These are phyloP conservation scores for Tetracladium maxilliforme DNA, from an alignment of 2,329 filamentous ascomycete genomes.

Conservation along the genomic window DNA sequence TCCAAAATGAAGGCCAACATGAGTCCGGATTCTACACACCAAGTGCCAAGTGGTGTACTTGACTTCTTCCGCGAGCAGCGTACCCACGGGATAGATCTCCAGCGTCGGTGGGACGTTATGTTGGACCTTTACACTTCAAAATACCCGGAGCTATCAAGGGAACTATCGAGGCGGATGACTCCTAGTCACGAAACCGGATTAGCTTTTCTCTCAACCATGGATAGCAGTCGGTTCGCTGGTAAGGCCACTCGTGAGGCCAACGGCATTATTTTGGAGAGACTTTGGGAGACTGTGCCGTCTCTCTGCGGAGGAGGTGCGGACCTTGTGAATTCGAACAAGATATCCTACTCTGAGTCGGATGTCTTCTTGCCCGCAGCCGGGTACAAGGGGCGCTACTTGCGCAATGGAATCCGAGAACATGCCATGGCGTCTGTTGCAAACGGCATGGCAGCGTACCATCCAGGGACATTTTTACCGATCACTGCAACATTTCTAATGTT, in stretches of 20 bases:
- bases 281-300: slow-evolving; percentile 8
- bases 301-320: slow-evolving; percentile 19
- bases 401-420: slow-evolving; percentile 27
- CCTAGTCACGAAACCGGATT: no score
- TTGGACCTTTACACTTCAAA: no score
- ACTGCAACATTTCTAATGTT: slow-evolving; percentile 32
- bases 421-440: slow-evolving; percentile 23
- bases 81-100: no score
- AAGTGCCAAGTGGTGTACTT: no score
- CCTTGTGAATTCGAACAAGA: slow-evolving; percentile 27
- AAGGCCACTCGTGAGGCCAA: slow-evolving; percentile 29
- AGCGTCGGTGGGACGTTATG: no score
- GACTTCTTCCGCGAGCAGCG: no score
- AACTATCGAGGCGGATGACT: no score
- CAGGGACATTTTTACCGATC: slow-evolving; percentile 23
- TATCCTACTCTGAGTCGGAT: slow-evolving; percentile 30
- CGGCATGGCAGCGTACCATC: slow-evolving; percentile 26
- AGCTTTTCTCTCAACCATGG: no score
- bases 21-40: no score
- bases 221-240: no score
- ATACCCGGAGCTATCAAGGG: no score
- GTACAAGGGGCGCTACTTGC: slow-evolving; percentile 19
- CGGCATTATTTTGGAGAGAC: slow-evolving; percentile 10
- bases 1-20: slow-evolving; percentile 30
- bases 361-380: slow-evolving; percentile 24